Conservation (phyloP, 345 rosid genomes). For the Ceriops zippeliana region DNA sequence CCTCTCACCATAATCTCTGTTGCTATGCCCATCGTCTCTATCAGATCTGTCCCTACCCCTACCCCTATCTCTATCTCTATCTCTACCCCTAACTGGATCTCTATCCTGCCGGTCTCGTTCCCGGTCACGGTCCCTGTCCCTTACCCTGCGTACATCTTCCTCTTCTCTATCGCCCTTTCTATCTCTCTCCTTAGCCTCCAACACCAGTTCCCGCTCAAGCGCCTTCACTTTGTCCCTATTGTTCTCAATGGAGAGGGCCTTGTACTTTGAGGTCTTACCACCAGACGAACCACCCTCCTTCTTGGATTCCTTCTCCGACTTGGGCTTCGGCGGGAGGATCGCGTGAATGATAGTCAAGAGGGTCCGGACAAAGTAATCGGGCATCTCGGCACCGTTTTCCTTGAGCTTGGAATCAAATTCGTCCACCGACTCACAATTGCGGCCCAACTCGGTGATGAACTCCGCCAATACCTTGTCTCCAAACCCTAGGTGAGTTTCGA, state of each 20-base stretch:
- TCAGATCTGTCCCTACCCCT: constrained; percentile 20
- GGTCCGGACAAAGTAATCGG: constrained; percentile 83
- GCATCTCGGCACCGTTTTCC: constrained; percentile 77
- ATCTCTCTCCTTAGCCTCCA: constrained; percentile 40
- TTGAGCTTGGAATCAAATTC: constrained; percentile 70
- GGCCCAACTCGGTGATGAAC: constrained; percentile 70
- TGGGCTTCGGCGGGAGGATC: constrained; percentile 61
- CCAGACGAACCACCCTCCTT: constrained; percentile 29
- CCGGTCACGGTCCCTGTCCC: constrained; percentile 23
- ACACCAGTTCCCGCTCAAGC: constrained; percentile 57
- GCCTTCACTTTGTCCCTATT: constrained; percentile 64
- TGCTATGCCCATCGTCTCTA: constrained; percentile 10
- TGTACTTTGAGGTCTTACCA: constrained; percentile 45
- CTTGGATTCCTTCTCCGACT: constrained; percentile 34
- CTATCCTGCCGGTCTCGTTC: constrained; percentile 23
- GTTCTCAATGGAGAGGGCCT: constrained; percentile 65
- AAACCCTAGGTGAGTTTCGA: constrained; percentile 74
- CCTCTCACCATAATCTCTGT: constrained; percentile 19
- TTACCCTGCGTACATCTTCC: constrained; percentile 17
- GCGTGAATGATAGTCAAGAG: constrained; percentile 75
- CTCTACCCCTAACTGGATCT: constrained; percentile 17
- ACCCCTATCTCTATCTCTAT: constrained; percentile 23
- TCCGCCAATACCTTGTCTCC: constrained; percentile 75
- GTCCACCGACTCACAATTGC: constrained; percentile 52
- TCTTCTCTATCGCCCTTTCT: constrained; percentile 23